These are phyloP conservation scores for Fusarium siculi DNA, from an alignment of 2,329 filamentous ascomycete species.

Conservation along the genomic window DNA sequence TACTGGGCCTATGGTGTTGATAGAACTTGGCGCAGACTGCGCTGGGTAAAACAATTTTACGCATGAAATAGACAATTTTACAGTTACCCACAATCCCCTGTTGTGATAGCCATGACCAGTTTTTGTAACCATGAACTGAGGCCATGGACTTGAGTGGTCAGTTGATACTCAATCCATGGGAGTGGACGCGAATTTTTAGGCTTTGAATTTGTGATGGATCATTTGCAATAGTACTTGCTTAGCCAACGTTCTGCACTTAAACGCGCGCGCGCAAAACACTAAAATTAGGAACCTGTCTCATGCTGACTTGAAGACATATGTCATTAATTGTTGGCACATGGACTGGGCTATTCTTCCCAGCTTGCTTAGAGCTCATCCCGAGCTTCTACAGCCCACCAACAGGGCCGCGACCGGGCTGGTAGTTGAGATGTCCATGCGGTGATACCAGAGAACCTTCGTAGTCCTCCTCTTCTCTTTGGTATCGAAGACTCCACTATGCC, in stretches of 20 bases:
- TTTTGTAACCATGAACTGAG: neutral
- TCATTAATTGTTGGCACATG: neutral
- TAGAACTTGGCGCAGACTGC: conserved; percentile 23
- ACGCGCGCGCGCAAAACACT: neutral
- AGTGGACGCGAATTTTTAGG: neutral
- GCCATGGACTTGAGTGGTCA: neutral
- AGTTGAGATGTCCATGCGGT: neutral
- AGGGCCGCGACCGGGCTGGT: conserved; percentile 11
- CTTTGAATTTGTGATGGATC: neutral
- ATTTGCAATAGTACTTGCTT: neutral
- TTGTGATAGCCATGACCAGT: neutral
- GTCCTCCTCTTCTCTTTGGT: conserved; percentile 12
- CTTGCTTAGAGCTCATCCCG: neutral
- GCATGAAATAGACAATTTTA: conserved; percentile 40
- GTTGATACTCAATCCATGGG: neutral
- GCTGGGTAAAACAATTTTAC: conserved; percentile 31
- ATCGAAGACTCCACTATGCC: neutral
- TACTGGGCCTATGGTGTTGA: conserved; percentile 25
- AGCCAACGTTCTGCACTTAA: neutral
- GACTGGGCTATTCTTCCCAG: neutral
- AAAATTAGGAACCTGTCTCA: neutral
- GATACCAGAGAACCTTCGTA: conserved; percentile 3
- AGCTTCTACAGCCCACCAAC: conserved; percentile 10
- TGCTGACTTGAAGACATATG: neutral
- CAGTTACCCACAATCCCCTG: neutral